Conservation (phyloP, 768 basidiomycete genomes). For the Rhizopogon vinicolor region DNA sequence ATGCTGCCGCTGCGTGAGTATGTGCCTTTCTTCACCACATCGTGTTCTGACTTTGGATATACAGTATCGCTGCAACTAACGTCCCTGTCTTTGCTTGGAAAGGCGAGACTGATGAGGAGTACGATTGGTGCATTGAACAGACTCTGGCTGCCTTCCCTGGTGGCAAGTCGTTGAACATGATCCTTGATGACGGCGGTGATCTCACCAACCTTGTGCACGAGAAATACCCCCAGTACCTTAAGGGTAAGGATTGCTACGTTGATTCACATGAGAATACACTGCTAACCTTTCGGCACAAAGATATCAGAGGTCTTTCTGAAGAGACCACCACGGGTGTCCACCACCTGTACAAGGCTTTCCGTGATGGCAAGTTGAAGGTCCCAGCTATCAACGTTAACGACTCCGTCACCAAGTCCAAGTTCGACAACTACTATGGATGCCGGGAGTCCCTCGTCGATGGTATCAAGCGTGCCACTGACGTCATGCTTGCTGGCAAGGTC, state of each 20-base stretch:
- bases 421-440: conserved; percentile 98
- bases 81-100: conserved; percentile 99
- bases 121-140: conserved; percentile 97
- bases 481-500: conserved; percentile 99
- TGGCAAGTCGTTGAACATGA: conserved; percentile 91
- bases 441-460: conserved; percentile 99
- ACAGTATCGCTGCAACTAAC: conserved; percentile 93
- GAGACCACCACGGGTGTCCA: conserved; percentile 99
- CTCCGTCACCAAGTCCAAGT: conserved; percentile 99
- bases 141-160: conserved; percentile 83
- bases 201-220: conserved; percentile 93
- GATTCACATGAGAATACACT: conserved; percentile 6
- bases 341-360: conserved; percentile 97
- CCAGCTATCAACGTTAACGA: conserved; percentile 99
- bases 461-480: conserved; percentile 99
- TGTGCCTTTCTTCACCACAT: neutral
- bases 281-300: conserved; percentile 31
- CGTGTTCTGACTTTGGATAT: conserved; percentile 1
- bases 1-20: conserved; percentile 92
- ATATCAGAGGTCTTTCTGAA: conserved; percentile 91
- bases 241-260: conserved; percentile 38
- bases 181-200: conserved; percentile 98
- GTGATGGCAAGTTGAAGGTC: conserved; percentile 92
- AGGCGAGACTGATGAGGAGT: conserved; percentile 99
- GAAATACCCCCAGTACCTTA: conserved; percentile 88